phyloP scores from a whole-genome alignment of 768 basidiomycete genomes.

The Piloderma croceum region DNA sequence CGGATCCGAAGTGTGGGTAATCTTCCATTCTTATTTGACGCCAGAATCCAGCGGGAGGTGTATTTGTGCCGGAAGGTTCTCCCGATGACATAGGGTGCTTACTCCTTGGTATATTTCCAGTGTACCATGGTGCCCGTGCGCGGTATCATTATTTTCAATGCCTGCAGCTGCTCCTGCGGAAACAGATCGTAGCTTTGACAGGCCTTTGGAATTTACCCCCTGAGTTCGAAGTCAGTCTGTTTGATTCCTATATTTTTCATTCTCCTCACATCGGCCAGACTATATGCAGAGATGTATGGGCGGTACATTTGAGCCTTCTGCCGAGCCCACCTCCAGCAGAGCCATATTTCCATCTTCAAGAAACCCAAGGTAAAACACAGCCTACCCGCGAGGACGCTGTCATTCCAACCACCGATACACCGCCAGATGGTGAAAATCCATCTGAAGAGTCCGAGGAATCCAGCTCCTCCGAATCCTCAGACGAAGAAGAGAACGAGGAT shows the following conservation, averaged over 20 bases:
- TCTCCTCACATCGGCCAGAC: slow-evolving; percentile 35
- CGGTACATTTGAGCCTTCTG: slow-evolving; percentile 59
- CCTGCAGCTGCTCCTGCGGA: slow-evolving; percentile 73
- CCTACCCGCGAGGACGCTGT: slow-evolving; percentile 3
- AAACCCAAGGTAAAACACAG: slow-evolving; percentile 15
- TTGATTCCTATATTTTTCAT: slow-evolving; percentile 1
- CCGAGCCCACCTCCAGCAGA: slow-evolving; percentile 57
- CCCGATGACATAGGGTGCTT: neutral
- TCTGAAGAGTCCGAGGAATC: neutral
- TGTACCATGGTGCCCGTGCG: slow-evolving; percentile 78
- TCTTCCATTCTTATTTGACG: slow-evolving; percentile 10
- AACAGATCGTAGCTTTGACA: slow-evolving; percentile 62
- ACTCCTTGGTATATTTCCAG: slow-evolving; percentile 33
- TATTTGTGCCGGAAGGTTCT: neutral
- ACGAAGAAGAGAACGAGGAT: slow-evolving; percentile 27
- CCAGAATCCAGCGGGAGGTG: slow-evolving; percentile 2
- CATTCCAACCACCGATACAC: too few relatives aligned
- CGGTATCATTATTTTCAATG: slow-evolving; percentile 80
- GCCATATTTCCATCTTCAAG: slow-evolving; percentile 45
- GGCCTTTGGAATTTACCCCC: slow-evolving; percentile 65
- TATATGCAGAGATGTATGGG: slow-evolving; percentile 79
- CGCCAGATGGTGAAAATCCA: neutral
- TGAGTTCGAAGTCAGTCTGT: slow-evolving; percentile 65
- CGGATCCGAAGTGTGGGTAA: slow-evolving; percentile 56
- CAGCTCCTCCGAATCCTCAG: slow-evolving; percentile 28